A percentile compares a stretch with the other conserved stretches of the same genome.
Evolutionary conservation across 345 rosid species (phyloP).

Genomic region (Bruguiera sexangula): DNA sequence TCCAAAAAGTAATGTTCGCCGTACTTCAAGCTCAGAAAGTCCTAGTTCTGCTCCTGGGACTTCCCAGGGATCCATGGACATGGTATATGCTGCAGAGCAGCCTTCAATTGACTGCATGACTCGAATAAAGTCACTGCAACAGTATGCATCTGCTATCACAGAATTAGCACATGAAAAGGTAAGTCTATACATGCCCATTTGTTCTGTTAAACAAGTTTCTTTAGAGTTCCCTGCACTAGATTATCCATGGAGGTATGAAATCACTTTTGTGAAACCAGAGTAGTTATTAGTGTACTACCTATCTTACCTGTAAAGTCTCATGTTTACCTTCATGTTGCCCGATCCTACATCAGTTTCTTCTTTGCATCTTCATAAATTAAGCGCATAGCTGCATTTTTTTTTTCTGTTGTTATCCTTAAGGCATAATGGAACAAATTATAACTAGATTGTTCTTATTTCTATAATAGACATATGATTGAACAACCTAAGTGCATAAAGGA

Average conservation of each 20-base stretch:
- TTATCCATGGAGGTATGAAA: background rate
- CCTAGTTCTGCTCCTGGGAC: conserved; percentile 67
- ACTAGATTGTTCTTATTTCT: too few species aligned
- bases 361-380: too few species aligned
- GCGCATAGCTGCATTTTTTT: too few species aligned
- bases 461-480: too few species aligned
- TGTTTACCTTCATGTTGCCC: too few species aligned
- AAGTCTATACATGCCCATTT: conserved; percentile 13
- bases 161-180: conserved; percentile 73
- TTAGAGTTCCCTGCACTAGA: background rate
- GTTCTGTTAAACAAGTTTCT: background rate
- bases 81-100: conserved; percentile 65
- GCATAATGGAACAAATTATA: too few species aligned
- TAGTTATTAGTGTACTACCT: too few species aligned
- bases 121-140: conserved; percentile 75
- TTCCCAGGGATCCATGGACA: conserved; percentile 75
- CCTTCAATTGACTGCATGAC: conserved; percentile 67
- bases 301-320: too few species aligned
- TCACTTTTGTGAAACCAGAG: too few species aligned
- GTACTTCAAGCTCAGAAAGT: conserved; percentile 58
- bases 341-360: too few species aligned
- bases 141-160: conserved; percentile 62
- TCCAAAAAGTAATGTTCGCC: conserved; percentile 30
- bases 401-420: too few species aligned
- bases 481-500: too few species aligned